Conservation (phyloP, 441 rosid species). For the Breynia disticha region DNA sequence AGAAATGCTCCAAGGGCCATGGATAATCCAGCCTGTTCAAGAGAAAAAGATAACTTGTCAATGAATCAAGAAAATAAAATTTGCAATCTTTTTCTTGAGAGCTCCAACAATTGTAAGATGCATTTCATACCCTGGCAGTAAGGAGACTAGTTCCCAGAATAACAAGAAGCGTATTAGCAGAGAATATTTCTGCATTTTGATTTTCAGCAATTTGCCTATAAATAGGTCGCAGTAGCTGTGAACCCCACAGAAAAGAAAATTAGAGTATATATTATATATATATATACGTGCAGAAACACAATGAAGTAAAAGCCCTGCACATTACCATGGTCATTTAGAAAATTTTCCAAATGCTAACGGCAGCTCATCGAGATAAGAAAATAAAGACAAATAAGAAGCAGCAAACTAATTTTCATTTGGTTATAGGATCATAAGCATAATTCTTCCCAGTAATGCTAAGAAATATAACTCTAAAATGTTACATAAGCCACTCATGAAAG, state of each 20-base stretch:
- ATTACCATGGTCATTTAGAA: too few relatives aligned
- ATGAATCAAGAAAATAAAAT: constrained; percentile 11
- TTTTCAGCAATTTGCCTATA: constrained; percentile 98
- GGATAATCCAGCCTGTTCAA: constrained; percentile 93
- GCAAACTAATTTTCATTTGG: too few relatives aligned
- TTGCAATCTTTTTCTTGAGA: background rate
- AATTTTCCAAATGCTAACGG: too few relatives aligned
- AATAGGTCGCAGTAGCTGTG: constrained; percentile 96
- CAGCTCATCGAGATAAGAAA: too few relatives aligned
- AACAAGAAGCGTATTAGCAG: constrained; percentile 94
- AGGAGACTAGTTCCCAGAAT: constrained; percentile 97
- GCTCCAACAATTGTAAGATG: constrained; percentile 16
- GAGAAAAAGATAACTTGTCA: constrained; percentile 8
- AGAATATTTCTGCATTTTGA: constrained; percentile 96
- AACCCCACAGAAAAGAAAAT: constrained; percentile 14
- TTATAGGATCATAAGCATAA: too few relatives aligned
- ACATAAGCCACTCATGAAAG: too few relatives aligned
- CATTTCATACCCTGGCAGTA: constrained; percentile 79
- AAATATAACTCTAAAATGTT: too few relatives aligned
- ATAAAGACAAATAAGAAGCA: too few relatives aligned
- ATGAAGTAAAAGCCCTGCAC: background rate
- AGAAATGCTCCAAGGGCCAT: constrained; percentile 98
- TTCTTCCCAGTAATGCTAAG: too few relatives aligned
- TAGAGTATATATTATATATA: constrained; percentile 10
- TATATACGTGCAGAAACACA: constrained; percentile 2